Conservation (phyloP, 2,329 filamentous ascomycete species). For the Claviceps lovelessii region DNA sequence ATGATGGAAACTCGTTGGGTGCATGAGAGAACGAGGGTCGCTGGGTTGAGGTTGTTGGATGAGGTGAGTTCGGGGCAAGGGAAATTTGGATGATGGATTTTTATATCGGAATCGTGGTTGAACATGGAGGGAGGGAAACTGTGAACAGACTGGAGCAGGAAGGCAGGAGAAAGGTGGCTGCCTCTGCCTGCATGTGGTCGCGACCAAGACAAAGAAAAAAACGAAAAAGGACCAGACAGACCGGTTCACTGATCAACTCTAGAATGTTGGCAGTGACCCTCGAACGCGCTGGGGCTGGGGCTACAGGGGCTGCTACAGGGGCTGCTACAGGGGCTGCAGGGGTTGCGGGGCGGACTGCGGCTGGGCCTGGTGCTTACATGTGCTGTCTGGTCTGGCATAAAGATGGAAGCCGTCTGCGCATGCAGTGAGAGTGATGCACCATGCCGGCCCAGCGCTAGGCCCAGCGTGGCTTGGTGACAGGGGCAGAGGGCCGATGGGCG, state of each 20-base stretch:
- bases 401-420: too few relatives aligned
- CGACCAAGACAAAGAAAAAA: background rate
- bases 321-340: too few relatives aligned
- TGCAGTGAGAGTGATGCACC: too few relatives aligned
- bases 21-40: background rate
- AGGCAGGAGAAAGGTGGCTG: background rate
- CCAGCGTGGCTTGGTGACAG: background rate
- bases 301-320: too few relatives aligned
- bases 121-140: background rate
- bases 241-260: too few relatives aligned
- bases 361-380: too few relatives aligned
- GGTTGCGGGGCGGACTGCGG: too few relatives aligned
- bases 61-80: background rate
- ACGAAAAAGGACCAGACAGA: background rate
- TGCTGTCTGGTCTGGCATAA: too few relatives aligned
- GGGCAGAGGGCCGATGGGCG: background rate
- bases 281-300: too few relatives aligned
- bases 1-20: background rate
- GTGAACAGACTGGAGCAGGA: background rate
- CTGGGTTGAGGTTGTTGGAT: background rate
- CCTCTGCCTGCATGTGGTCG: background rate
- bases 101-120: background rate
- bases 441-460: background rate
- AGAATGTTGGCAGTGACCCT: too few relatives aligned
- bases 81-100: background rate